Base-by-base conservation (phyloP, 202 grass and related monocot species). In the Setaria viridis region DNA sequence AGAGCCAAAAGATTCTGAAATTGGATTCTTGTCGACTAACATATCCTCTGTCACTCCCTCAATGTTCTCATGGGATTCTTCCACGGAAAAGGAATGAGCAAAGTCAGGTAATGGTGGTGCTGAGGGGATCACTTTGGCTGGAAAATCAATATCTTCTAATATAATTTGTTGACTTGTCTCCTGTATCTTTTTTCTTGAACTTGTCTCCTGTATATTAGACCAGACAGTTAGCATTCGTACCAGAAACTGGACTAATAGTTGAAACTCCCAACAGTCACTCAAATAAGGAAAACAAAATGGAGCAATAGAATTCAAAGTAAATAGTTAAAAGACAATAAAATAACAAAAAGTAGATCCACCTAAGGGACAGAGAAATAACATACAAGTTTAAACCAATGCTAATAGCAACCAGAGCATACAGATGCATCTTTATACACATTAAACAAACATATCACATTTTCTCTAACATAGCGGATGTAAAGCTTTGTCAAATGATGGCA, bases 21-120 rank as follows among this genome's bases (percentile, higher is more conserved):
- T 13, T 85, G 70, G 80, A 49, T 64, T 74, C 15, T 77, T 79
- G 66, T 75, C 79, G 59, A 74, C 66, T 41, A 84, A 72, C 17
- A 55, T 77, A 71, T 80, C 63, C 34, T 67, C 77, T 69, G 56
- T 50, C 41, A 82, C 69, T 51, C 46, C 73, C 55, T 74, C 80
- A 35, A 55, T 57, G 49, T 77, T 81, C 15, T 76, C 87, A 86
- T 89, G 81, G 73, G 43, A 60, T 30, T 84, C 72, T 60, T 79
- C 60, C 49, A 13, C 41, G 14, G n/a, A 66, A 67, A 72, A 49
- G 11, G 62, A 42, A 39, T 87, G 56, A 48, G 30, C 25, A 63
- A 53, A 62, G 35, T 90, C 88, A 74, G 84, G 77, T 78, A 95
- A 72, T 41, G 90, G 86, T 66, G 88, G 88, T 14, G 77, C 88